Evolutionary conservation across 2,329 filamentous ascomycete species (phyloP).

Genomic region (Penicillium verrucosum): DNA sequence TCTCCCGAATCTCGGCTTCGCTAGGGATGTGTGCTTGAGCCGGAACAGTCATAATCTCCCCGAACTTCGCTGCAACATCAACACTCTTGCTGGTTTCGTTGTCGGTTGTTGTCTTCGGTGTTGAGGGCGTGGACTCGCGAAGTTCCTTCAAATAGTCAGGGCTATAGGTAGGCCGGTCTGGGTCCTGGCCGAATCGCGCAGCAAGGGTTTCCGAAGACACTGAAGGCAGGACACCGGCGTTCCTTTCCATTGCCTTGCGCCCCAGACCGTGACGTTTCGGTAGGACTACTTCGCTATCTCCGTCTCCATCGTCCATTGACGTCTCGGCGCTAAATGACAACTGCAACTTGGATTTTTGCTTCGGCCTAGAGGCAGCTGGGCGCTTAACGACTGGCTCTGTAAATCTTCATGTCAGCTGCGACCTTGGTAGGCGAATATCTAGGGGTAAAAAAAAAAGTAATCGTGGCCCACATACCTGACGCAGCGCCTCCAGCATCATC

Average conservation of each 20-base stretch:
- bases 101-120: constrained; percentile 56
- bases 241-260: constrained; percentile 64
- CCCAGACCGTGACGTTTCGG: constrained; percentile 60
- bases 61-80: constrained; percentile 50
- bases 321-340: constrained; percentile 71
- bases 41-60: constrained; percentile 36
- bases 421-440: constrained; percentile 14
- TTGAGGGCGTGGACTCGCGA: constrained; percentile 78
- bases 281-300: constrained; percentile 54
- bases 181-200: constrained; percentile 58
- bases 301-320: constrained; percentile 54
- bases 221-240: constrained; percentile 57
- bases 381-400: constrained; percentile 52
- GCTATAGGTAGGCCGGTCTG: constrained; percentile 75
- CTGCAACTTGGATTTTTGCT: constrained; percentile 71
- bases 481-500: constrained; percentile 17
- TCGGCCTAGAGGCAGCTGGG: constrained; percentile 49
- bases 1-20: constrained; percentile 81
- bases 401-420: constrained; percentile 35
- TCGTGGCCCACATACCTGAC: constrained; percentile 41
- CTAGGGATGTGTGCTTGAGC: constrained; percentile 62
- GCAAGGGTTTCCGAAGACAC: constrained; percentile 53
- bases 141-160: constrained; percentile 83
- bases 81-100: constrained; percentile 53
- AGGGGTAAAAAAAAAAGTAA: constrained; percentile 18